Conservation (phyloP, 2,329 filamentous ascomycete species). For the Magnaporthiopsis rhizophila region DNA sequence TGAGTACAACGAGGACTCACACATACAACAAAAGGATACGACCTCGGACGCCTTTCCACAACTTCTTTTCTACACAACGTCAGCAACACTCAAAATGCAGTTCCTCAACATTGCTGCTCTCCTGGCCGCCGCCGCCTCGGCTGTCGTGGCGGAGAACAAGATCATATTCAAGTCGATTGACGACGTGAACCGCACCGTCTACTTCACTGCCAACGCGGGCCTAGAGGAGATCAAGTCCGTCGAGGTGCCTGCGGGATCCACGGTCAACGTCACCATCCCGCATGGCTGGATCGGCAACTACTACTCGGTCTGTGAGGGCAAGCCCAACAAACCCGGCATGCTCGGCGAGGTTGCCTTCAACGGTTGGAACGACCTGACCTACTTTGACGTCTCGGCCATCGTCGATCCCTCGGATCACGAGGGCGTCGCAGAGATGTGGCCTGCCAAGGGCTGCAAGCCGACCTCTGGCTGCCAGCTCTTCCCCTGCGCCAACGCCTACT, state of each 20-base stretch:
- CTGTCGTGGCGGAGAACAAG: constrained; percentile 36
- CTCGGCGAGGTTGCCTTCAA: constrained; percentile 28
- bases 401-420: constrained; percentile 30
- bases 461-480: constrained; percentile 31
- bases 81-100: constrained; percentile 39
- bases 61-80: background rate
- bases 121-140: constrained; percentile 31
- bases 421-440: constrained; percentile 32
- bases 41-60: background rate
- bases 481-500: constrained; percentile 33
- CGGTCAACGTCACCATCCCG: constrained; percentile 29
- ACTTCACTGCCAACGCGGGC: constrained; percentile 40
- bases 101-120: constrained; percentile 39
- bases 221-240: constrained; percentile 27
- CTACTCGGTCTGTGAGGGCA: constrained; percentile 26
- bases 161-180: constrained; percentile 55
- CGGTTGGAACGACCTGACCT: constrained; percentile 26
- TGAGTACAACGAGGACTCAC: background rate
- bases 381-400: constrained; percentile 38
- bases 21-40: background rate
- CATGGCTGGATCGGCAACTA: constrained; percentile 23
- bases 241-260: constrained; percentile 28
- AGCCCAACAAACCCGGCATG: constrained; percentile 26
- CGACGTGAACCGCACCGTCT: constrained; percentile 36
- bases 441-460: constrained; percentile 18